These are phyloP conservation scores for Thermothelomyces thermophilus DNA, from an alignment of 2,329 filamentous ascomycete genomes.

Conservation along the genomic window DNA sequence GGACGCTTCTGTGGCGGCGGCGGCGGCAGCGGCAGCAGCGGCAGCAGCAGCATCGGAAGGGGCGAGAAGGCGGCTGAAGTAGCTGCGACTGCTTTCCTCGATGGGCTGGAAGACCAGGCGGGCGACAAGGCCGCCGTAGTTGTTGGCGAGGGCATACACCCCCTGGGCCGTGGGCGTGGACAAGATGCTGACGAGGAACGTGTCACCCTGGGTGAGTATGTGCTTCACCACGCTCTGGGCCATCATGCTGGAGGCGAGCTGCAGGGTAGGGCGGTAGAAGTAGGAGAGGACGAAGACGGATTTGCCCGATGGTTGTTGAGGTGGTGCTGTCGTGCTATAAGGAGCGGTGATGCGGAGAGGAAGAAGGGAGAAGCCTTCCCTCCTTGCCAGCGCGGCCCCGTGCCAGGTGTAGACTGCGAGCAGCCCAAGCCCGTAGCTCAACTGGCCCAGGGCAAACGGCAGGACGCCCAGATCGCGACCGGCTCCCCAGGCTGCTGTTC, in stretches of 20 bases:
- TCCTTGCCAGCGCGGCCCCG: constrained; percentile 49
- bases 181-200: constrained; percentile 74
- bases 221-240: constrained; percentile 88
- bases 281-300: constrained; percentile 44
- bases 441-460: constrained; percentile 83
- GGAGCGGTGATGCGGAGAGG: constrained; percentile 34
- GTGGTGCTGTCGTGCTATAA: not conserved
- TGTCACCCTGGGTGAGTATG: constrained; percentile 88
- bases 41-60: constrained; percentile 41
- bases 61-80: constrained; percentile 74
- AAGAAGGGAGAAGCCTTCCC: constrained; percentile 63
- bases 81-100: constrained; percentile 84
- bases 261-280: constrained; percentile 65
- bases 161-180: constrained; percentile 77
- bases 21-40: no score
- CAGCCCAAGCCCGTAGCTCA: constrained; percentile 65
- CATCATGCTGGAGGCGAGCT: constrained; percentile 74
- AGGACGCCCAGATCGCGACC: constrained; percentile 62
- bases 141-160: constrained; percentile 85
- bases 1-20: constrained; percentile 23
- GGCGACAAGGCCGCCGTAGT: constrained; percentile 85
- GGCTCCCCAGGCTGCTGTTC: constrained; percentile 58
- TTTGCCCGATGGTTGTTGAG: not conserved
- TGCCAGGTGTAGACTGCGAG: constrained; percentile 62
- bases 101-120: constrained; percentile 89